Evolutionary conservation across 2,329 filamentous ascomycete species (phyloP), one percentile per base, ranked within the genome.

Genomic region (Cercospora zeae-maydis): DNA sequence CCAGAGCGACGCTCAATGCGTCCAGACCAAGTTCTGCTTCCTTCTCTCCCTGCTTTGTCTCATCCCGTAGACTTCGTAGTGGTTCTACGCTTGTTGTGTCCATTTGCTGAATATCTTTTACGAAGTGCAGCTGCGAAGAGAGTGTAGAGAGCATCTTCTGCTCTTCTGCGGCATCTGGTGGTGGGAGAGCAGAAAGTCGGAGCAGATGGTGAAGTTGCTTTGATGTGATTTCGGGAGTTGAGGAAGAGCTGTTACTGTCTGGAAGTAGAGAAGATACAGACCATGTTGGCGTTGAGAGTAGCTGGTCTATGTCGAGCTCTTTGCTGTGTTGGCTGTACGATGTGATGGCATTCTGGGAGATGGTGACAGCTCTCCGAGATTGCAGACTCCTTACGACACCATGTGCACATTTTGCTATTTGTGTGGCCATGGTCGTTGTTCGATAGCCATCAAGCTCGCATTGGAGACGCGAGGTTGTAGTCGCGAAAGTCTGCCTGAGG

Each of bases 151-250:
- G 83, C 85, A 96, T 91, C 27, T 81, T 78, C 0, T 79, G 71
- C 74, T 96, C 89, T 70, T 92, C 88, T 57, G 81, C 81, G 1
- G 79, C 67, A 1, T 81, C 81, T 0, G 93, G 92, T 1, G 83
- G 83, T 0, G 93, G 92, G 0, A 99, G 87, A 13, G 93, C 93
- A 3, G 93, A 96, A 39, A 98, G 87, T 16, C 91, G 90, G 36
- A 97, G 87, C 9, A 98, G 86, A 75, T 97, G 93, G 70, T 86
- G 86, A 0, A 98, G 84, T 75, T 92, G 87, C 49, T 85, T 74
- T 0, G 86, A 79, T 0, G 88, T 87, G 65, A 96, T 83, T 61
- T 63, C 74, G 39, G 75, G 75, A 1, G 72, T 67, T 16, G 74
- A 65, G n/a, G 76, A 37, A 49, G 69, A 56, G 1, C 66, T 62